Conservation (phyloP, 2,329 filamentous ascomycete species). For the Fusarium haematococcum region DNA sequence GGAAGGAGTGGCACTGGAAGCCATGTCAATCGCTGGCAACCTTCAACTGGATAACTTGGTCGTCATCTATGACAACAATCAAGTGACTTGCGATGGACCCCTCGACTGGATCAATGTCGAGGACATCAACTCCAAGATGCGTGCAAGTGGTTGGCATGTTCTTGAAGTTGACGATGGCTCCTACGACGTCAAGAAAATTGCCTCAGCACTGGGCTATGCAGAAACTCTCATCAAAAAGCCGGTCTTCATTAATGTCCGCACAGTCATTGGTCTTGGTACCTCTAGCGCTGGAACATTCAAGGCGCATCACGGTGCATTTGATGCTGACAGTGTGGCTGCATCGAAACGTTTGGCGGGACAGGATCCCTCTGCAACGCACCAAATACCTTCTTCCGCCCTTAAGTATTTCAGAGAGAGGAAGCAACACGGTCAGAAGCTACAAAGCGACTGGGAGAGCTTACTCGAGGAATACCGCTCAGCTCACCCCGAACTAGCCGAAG, state of each 20-base stretch:
- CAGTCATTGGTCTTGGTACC: slow-evolving; percentile 66
- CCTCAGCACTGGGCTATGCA: slow-evolving; percentile 57
- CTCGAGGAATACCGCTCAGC: slow-evolving; percentile 53
- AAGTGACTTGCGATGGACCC: slow-evolving; percentile 66
- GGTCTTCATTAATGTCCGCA: slow-evolving; percentile 68
- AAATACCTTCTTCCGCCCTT: slow-evolving; percentile 58
- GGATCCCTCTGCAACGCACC: slow-evolving; percentile 23
- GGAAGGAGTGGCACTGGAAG: slow-evolving; percentile 67
- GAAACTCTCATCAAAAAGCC: slow-evolving; percentile 56
- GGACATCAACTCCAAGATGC: slow-evolving; percentile 67
- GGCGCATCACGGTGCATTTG: slow-evolving; percentile 70
- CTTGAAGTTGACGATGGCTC: slow-evolving; percentile 62
- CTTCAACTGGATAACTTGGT: slow-evolving; percentile 63
- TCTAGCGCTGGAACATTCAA: slow-evolving; percentile 59
- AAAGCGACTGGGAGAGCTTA: slow-evolving; percentile 60
- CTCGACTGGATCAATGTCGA: slow-evolving; percentile 65
- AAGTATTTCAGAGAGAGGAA: slow-evolving; percentile 64
- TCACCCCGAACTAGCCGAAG: slow-evolving; percentile 8
- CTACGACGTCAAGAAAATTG: slow-evolving; percentile 60
- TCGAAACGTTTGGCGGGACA: slow-evolving; percentile 44
- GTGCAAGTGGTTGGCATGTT: slow-evolving; percentile 64
- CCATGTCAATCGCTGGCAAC: slow-evolving; percentile 65
- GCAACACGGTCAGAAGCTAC: slow-evolving; percentile 58
- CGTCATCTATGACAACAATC: slow-evolving; percentile 69
- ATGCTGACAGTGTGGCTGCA: slow-evolving; percentile 60